Evolutionary conservation across 495 filamentous ascomycete genomes (phyloP).

Genomic region (Mycothermus thermophilus): DNA sequence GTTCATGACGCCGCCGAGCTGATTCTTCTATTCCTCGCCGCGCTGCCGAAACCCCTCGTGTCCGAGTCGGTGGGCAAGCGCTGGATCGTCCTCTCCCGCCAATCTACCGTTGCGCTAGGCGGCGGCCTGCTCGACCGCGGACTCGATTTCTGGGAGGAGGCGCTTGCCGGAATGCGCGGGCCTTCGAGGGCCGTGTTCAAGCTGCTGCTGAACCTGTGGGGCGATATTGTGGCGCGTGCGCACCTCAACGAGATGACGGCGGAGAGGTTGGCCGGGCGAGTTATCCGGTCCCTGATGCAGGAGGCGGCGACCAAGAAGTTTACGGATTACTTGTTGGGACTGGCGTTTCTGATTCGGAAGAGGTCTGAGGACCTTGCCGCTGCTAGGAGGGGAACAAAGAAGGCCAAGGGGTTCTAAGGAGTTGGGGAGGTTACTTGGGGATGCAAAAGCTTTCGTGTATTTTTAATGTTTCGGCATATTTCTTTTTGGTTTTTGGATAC

Average conservation of each 20-base stretch:
- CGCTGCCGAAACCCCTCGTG: constrained; percentile 26
- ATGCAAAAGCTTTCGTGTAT: background rate
- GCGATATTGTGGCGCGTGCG: constrained; percentile 22
- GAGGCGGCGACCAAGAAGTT: constrained; percentile 16
- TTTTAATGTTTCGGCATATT: no score
- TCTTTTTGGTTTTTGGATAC: no score
- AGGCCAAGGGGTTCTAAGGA: constrained; percentile 20
- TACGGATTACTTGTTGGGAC: constrained; percentile 27
- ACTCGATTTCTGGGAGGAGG: constrained; percentile 37
- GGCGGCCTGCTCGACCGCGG: constrained; percentile 27
- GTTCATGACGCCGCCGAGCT: constrained; percentile 30
- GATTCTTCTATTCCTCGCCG: constrained; percentile 25
- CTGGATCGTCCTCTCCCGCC: constrained; percentile 28
- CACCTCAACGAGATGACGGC: constrained; percentile 33
- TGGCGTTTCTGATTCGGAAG: constrained; percentile 34
- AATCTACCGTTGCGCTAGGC: constrained; percentile 19
- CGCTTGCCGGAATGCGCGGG: constrained; percentile 26
- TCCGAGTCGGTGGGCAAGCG: constrained; percentile 23
- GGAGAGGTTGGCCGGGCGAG: constrained; percentile 25
- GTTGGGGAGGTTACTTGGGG: background rate
- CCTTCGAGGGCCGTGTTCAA: constrained; percentile 27
- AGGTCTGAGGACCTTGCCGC: constrained; percentile 25
- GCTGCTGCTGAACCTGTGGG: constrained; percentile 31
- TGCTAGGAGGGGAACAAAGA: constrained; percentile 16
- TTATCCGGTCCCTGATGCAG: constrained; percentile 30